Base-by-base conservation (phyloP, 768 basidiomycete species). In the Collybiopsis confluens region DNA sequence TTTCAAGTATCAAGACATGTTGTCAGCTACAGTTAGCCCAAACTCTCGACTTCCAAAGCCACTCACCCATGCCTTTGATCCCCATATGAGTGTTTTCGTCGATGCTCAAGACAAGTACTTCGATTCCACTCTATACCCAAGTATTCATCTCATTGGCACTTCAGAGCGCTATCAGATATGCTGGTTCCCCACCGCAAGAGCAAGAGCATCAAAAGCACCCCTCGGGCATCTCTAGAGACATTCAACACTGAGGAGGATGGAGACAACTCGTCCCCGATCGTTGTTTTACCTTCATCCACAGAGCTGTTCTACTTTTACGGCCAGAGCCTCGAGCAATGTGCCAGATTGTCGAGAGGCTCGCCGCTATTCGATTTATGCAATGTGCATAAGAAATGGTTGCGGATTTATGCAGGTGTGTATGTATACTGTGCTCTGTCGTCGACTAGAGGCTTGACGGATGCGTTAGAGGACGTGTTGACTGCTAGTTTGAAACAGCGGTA, bases 251-350 rank as follows among this genome's bases (percentile, higher is more conserved):
- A 67, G 23, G 69, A 74, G 26, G 75, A 72, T 11, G 77, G 76
- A 2, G 70, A 75, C 18, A 47, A 46, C 23, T 52, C 56, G 24
- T 70, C 81, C 0, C 69, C 81, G 1, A 75, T 79, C n/a, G 72
- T 80, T 2, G 91, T 98, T 1, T 78, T 98, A 7, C 90, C 92
- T 0, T 94, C 92, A 0, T 98, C 95, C 0, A 98, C 95, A 1
- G 95, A 98, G 60, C 72, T 99, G 16, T 99, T 98, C 74, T 97
- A 95, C 67, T 93, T 97, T 70, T 98, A 98, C 65, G 92, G 86
- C 0, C 94, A 98, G 66, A 94, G 87, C 52, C 71, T 99, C 33
- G 97, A 98, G 49, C 91, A 94, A 64, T 98, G 96, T 63, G 88
- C 91, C 2, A 94, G 90, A 62, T 74, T 97, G 3, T 94, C 91